Conservation (phyloP, 305 asterid species). For the Nicotiana rustica region DNA sequence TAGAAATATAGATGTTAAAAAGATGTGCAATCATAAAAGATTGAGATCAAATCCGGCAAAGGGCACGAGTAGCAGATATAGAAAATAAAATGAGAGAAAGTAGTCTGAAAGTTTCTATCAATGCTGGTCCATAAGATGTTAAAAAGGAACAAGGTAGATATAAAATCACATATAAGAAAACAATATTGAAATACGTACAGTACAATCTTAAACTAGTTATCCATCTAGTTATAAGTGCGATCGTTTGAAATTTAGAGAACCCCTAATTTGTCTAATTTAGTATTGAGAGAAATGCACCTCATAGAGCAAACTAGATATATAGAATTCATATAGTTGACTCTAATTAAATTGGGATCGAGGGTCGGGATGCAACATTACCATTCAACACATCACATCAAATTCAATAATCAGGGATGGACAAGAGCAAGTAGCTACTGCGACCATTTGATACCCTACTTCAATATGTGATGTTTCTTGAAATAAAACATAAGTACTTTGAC, state of each 20-base stretch:
- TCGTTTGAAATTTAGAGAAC: neutral
- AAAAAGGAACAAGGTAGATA: neutral
- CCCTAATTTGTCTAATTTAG: neutral
- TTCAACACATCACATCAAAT: neutral
- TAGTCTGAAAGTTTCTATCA: neutral
- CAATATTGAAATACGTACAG: neutral
- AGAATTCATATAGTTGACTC: too few relatives aligned
- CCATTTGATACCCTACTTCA: neutral
- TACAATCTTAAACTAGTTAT: neutral
- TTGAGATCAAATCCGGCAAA: too few relatives aligned
- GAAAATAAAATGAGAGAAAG: too few relatives aligned
- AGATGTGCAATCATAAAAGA: too few relatives aligned
- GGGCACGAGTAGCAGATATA: too few relatives aligned
- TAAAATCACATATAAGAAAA: neutral
- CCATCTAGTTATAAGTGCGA: neutral
- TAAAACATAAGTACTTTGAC: neutral
- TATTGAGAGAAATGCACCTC: neutral
- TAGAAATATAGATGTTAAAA: neutral
- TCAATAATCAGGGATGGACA: neutral
- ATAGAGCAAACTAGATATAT: neutral
- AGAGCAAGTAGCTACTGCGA: neutral
- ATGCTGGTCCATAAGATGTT: neutral
- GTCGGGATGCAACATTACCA: neutral
- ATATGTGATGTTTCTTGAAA: neutral
- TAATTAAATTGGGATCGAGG: neutral